Evolutionary conservation across 1,284 basidiomycete genomes (phyloP), one percentile per base, ranked within the genome.

Genomic region (Somion occarium): DNA sequence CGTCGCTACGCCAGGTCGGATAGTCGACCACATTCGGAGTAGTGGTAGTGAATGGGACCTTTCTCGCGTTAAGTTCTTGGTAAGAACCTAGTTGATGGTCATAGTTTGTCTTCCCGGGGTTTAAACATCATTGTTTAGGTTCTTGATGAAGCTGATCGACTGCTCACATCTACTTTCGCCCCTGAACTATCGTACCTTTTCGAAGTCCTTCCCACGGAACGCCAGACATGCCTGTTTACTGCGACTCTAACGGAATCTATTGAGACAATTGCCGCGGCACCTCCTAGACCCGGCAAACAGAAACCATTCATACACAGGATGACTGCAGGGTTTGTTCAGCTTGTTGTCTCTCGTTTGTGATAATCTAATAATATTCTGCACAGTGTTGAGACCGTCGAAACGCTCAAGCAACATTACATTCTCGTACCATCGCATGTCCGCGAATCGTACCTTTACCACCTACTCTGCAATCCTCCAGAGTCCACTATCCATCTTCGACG

Each of bases 141-240:
- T 2, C 77, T 99, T 3, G 96, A 99, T 68, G 96, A 99, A 73
- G 97, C 97, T 0, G 97, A 99, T 73, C 78, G 96, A 24, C 74
- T 99, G 42, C 76, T 99, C 30, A 93, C 93, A 1, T 76, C 89
- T 0, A 95, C 93, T 0, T 99, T 99, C 64, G 83, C 93, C 3
- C 80, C 90, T 0, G 95, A 98, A 51, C 71, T 99, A 38, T 79
- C 83, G 0, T 83, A 88, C 64, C 68, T 98, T 19, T 95, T 98
- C 64, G 72, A 75, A 37, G 75, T 82, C 34, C 75, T 99, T 18
- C 94, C 97, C 0, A 78, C 81, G 42, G 81, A 93, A 30, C 78
- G 97, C 13, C 97, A 99, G 67, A 99, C 97, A 0, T 91, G 94
- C 56, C 79, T 99, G 24, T 99, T 99, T 69, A 98, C 97, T 0